Conservation (phyloP, 768 basidiomycete genomes). For the Porphyrellus cyaneotinctus region DNA sequence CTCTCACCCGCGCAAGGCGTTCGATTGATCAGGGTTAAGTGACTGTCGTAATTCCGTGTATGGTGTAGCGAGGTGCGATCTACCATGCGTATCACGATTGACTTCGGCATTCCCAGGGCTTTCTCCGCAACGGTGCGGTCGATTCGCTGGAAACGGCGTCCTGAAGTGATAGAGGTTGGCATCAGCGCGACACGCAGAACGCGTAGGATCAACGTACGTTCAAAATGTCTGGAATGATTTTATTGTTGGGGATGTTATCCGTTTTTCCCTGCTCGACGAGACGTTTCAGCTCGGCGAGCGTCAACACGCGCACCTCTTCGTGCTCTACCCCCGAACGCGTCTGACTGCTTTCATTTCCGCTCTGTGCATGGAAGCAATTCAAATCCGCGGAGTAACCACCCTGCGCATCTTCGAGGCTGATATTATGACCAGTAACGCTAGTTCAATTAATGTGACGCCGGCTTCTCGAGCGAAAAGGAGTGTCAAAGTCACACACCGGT, state of each 20-base stretch:
- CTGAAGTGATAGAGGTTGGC: constrained; percentile 32
- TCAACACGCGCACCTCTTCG: constrained; percentile 45
- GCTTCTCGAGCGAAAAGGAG: constrained; percentile 24
- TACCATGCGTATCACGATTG: constrained; percentile 18
- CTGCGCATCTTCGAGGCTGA: constrained; percentile 30
- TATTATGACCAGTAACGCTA: constrained; percentile 30
- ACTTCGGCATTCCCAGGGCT: constrained; percentile 59
- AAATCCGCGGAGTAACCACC: constrained; percentile 11
- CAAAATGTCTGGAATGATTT: constrained; percentile 58
- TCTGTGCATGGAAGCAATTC: constrained; percentile 8
- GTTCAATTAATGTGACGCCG: constrained; percentile 21
- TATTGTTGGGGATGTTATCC: constrained; percentile 78
- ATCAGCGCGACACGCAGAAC: background rate
- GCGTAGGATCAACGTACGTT: constrained; percentile 45
- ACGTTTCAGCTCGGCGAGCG: constrained; percentile 63
- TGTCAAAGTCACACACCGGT: constrained; percentile 38
- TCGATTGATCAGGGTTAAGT: constrained; percentile 8
- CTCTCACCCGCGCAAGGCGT: constrained; percentile 13
- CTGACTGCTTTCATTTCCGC: constrained; percentile 19
- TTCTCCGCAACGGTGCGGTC: constrained; percentile 45
- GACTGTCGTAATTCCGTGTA: constrained; percentile 15
- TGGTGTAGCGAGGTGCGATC: constrained; percentile 9
- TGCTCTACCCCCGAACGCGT: constrained; percentile 5
- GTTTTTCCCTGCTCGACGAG: constrained; percentile 69
- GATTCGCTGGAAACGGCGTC: constrained; percentile 56